A percentile compares a stretch with the other conserved stretches of the same genome.
These are phyloP conservation scores for Neoarthrinium moseri DNA, from an alignment of 2,329 filamentous ascomycete genomes.

Conservation along the genomic window DNA sequence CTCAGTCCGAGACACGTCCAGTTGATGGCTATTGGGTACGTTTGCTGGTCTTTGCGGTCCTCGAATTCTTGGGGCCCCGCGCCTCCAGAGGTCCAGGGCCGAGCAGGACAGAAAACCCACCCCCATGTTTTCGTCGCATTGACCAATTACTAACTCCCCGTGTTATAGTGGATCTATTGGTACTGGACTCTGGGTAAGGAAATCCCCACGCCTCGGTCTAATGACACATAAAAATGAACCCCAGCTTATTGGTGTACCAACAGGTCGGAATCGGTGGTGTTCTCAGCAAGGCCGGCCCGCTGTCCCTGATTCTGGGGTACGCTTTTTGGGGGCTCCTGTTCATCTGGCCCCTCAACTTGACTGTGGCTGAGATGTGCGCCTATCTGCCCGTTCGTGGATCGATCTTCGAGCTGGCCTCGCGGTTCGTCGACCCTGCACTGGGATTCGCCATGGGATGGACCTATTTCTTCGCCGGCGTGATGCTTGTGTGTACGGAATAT, in stretches of 20 bases:
- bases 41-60: too few species aligned
- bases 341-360: slow-evolving; percentile 43
- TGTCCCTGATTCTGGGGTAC: slow-evolving; percentile 44
- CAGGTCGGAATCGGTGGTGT: slow-evolving; percentile 41
- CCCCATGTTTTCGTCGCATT: too few species aligned
- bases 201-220: neutral
- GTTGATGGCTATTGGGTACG: slow-evolving; percentile 49
- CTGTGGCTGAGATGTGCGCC: slow-evolving; percentile 57
- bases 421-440: slow-evolving; percentile 56
- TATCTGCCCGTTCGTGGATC: slow-evolving; percentile 54
- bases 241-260: neutral
- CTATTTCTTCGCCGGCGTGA: slow-evolving; percentile 46
- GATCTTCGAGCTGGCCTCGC: slow-evolving; percentile 53
- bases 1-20: slow-evolving; percentile 41
- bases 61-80: too few species aligned
- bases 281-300: slow-evolving; percentile 38
- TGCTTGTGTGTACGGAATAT: slow-evolving; percentile 45
- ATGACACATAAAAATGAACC: slow-evolving; percentile 2
- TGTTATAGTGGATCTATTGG: slow-evolving; percentile 46
- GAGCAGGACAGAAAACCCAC: too few species aligned
- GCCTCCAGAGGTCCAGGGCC: too few species aligned
- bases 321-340: slow-evolving; percentile 42
- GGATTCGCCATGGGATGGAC: slow-evolving; percentile 56
- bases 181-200: slow-evolving; percentile 38
- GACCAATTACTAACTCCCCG: too few species aligned